phyloP scores from a whole-genome alignment of 352 stramenopile genomes.

The Globisporangium okanoganense region DNA sequence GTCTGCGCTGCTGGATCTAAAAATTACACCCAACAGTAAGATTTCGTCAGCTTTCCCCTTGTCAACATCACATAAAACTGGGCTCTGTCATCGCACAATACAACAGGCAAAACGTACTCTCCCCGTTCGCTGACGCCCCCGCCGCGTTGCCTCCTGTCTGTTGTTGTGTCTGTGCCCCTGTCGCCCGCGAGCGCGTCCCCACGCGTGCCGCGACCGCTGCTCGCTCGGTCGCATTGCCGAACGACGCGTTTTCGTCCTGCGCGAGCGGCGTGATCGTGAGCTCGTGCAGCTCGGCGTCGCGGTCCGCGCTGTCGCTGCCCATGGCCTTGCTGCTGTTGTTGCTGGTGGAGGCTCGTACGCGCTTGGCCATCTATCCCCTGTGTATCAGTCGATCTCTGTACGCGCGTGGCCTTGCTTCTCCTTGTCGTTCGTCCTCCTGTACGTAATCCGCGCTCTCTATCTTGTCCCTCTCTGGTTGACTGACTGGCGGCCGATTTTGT shows the following conservation, averaged over 20 bases:
- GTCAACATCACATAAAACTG: not conserved
- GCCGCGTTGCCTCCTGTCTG: not conserved
- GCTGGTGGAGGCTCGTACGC: conserved; percentile 36
- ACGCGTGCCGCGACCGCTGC: not conserved
- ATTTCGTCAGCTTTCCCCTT: not conserved
- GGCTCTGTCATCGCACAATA: not conserved
- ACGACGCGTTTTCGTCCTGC: not conserved
- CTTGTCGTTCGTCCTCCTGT: not conserved
- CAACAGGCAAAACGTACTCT: not conserved
- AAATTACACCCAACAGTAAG: not conserved
- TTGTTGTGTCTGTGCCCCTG: not conserved
- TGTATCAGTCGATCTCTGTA: no score
- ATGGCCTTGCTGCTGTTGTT: conserved; percentile 10
- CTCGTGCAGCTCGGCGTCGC: conserved; percentile 11
- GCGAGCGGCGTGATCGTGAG: conserved; percentile 12
- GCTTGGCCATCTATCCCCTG: conserved; percentile 69
- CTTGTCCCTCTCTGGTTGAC: conserved; percentile 22
- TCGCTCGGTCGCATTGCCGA: not conserved
- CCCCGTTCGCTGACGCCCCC: conserved; percentile 2
- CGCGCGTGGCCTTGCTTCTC: conserved; percentile 6
- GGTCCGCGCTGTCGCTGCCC: conserved; percentile 1
- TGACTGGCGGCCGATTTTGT: conserved; percentile 22
- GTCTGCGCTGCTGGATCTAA: not conserved
- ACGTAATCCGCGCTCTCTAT: conserved; percentile 10
- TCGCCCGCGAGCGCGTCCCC: conserved; percentile 6